Evolutionary conservation across 192 early-diverging fungal genomes (phyloP).

Genomic region (Linnemannia schmuckeri): DNA sequence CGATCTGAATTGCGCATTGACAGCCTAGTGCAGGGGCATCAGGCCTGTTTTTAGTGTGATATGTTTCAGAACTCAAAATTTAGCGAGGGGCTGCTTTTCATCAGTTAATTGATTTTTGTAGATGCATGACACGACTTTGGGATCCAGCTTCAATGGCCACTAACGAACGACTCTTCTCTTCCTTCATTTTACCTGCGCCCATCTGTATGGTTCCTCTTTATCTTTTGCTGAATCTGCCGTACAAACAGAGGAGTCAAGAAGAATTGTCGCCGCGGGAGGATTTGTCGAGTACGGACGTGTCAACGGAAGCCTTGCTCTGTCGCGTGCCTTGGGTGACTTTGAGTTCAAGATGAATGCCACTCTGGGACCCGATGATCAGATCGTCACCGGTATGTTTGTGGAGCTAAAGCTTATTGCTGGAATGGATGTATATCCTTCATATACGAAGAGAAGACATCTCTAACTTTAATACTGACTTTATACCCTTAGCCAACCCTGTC

Average conservation of each 20-base stretch:
- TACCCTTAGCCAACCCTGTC: conserved; percentile 81
- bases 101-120: neutral
- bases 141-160: neutral
- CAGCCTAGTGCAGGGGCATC: neutral
- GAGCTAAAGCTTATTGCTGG: neutral
- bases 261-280: conserved; percentile 92
- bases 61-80: neutral
- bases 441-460: neutral
- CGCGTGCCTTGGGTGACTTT: conserved; percentile 97
- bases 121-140: neutral
- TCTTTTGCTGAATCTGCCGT: neutral
- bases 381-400: conserved; percentile 79
- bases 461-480: neutral
- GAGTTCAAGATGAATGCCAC: conserved; percentile 94
- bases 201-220: neutral
- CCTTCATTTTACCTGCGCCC: neutral
- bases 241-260: conserved; percentile 74
- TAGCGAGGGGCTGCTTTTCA: neutral
- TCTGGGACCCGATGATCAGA: conserved; percentile 87
- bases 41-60: neutral
- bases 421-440: neutral
- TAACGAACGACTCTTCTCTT: neutral
- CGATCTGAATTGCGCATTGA: neutral
- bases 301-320: conserved; percentile 96
- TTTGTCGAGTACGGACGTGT: conserved; percentile 99